Percentiles rank a stretch among this genome's conserved stretches.
Evolutionary conservation across 2,329 filamentous ascomycete genomes (phyloP).

Genomic region (Trichoderma breve): DNA sequence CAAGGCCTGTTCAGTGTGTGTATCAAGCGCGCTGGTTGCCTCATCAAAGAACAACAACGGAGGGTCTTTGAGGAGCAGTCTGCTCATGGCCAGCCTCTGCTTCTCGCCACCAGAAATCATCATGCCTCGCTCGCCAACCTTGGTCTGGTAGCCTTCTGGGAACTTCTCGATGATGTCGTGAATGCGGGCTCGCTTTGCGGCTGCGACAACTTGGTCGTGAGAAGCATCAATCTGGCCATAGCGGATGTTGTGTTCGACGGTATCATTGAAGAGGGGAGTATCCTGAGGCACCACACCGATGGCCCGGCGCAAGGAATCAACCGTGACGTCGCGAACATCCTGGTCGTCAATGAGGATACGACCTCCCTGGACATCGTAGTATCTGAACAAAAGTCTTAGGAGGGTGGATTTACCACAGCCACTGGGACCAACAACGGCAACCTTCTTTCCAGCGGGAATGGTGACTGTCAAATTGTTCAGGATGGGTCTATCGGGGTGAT

Average conservation of each 20-base stretch:
- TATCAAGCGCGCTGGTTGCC: constrained; percentile 88
- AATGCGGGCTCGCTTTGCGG: constrained; percentile 78
- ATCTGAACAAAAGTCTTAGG: constrained; percentile 86
- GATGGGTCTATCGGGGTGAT: constrained; percentile 82
- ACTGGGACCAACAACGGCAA: constrained; percentile 90
- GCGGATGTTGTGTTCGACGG: constrained; percentile 90
- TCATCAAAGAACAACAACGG: constrained; percentile 93
- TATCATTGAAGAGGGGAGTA: constrained; percentile 95
- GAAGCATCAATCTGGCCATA: constrained; percentile 82
- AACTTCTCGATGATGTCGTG: constrained; percentile 78
- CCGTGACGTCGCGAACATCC: constrained; percentile 76
- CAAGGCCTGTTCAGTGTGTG: constrained; percentile 87
- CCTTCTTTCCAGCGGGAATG: constrained; percentile 93
- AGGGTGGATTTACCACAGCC: constrained; percentile 97
- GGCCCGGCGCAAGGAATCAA: constrained; percentile 77
- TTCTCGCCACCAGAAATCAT: constrained; percentile 98
- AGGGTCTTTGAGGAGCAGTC: constrained; percentile 84
- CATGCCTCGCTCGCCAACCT: constrained; percentile 89
- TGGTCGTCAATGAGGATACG: constrained; percentile 90
- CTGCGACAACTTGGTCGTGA: constrained; percentile 69
- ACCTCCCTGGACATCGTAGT: constrained; percentile 83
- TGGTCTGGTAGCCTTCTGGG: constrained; percentile 85
- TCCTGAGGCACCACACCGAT: constrained; percentile 98
- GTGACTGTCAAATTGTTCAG: constrained; percentile 80
- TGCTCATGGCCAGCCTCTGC: constrained; percentile 80